Conservation (phyloP, 768 basidiomycete genomes). For the Lentinus brumalis region DNA sequence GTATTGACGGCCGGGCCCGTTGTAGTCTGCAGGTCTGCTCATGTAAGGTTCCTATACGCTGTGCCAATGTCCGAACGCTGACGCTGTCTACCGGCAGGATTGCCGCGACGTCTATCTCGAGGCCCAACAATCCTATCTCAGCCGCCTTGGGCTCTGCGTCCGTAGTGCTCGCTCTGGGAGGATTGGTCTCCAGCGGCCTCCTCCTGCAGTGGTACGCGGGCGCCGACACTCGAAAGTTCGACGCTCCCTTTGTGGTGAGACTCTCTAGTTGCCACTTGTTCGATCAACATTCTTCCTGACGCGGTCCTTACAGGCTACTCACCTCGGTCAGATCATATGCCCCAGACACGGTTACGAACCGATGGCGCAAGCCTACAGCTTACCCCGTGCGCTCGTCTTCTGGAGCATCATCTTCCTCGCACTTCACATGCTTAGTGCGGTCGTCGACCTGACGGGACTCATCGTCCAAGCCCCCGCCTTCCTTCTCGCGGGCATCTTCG, state of each 20-base stretch:
- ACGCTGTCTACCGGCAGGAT: background rate
- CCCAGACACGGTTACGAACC: slow-evolving; percentile 16
- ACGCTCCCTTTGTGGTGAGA: slow-evolving; percentile 17
- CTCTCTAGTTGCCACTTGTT: background rate
- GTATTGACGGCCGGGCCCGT: background rate
- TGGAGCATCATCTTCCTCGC: slow-evolving; percentile 23
- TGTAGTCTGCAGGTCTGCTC: slow-evolving; percentile 11
- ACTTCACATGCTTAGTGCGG: slow-evolving; percentile 11
- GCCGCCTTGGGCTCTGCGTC: slow-evolving; percentile 14
- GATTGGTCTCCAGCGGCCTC: slow-evolving; percentile 7
- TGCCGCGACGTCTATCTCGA: background rate
- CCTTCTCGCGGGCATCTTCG: slow-evolving; percentile 1
- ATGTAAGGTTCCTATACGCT: slow-evolving; percentile 2
- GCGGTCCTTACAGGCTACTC: slow-evolving; percentile 3
- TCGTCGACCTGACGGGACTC: slow-evolving; percentile 4
- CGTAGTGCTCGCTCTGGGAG: slow-evolving; percentile 3
- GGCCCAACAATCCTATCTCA: slow-evolving; percentile 1
- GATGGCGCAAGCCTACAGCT: slow-evolving; percentile 5
- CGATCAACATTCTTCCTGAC: background rate
- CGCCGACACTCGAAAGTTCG: slow-evolving; percentile 3
- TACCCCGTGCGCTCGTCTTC: slow-evolving; percentile 20
- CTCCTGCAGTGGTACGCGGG: slow-evolving; percentile 16
- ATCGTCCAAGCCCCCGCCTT: slow-evolving; percentile 8
- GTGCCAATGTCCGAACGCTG: background rate
- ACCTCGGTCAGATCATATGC: slow-evolving; percentile 13